Evolutionary conservation across 2,329 filamentous ascomycete species (phyloP).

Genomic region (Keithomyces neogunnii): DNA sequence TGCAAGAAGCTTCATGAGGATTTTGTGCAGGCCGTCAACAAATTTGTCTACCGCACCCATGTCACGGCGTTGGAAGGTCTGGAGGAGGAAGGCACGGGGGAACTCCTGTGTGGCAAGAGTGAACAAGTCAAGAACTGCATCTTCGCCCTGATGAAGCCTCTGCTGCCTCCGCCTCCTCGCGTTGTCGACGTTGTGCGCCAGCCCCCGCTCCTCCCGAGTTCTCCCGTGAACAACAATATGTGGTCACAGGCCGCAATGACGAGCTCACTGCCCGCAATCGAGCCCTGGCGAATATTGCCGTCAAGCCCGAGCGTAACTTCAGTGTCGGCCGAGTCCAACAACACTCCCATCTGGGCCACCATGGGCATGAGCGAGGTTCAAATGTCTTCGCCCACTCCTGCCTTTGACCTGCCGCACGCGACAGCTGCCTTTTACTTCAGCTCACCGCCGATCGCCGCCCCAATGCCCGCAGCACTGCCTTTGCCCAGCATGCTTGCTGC

Average conservation of each 20-base stretch:
- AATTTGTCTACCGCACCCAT: slow-evolving; percentile 87
- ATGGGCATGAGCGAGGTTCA: slow-evolving; percentile 68
- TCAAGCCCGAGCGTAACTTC: slow-evolving; percentile 78
- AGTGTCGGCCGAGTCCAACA: slow-evolving; percentile 57
- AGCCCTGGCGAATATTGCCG: slow-evolving; percentile 84
- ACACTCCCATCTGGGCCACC: slow-evolving; percentile 68
- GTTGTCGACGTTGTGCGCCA: slow-evolving; percentile 85
- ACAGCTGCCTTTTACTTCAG: slow-evolving; percentile 72
- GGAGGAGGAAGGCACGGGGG: slow-evolving; percentile 92
- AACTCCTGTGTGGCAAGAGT: slow-evolving; percentile 82
- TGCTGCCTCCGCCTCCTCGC: slow-evolving; percentile 78
- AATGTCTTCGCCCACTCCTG: slow-evolving; percentile 69
- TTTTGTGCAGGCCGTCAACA: slow-evolving; percentile 94
- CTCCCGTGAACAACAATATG: slow-evolving; percentile 63
- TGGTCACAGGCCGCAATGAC: slow-evolving; percentile 68
- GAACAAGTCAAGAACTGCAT: slow-evolving; percentile 89
- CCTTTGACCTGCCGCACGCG: slow-evolving; percentile 66
- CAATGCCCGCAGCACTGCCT: slow-evolving; percentile 62
- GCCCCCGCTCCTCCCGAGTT: slow-evolving; percentile 77
- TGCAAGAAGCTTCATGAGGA: slow-evolving; percentile 96
- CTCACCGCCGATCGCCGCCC: slow-evolving; percentile 64
- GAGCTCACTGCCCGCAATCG: slow-evolving; percentile 60
- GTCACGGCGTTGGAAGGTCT: slow-evolving; percentile 86
- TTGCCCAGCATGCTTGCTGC: slow-evolving; percentile 80
- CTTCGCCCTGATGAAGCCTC: slow-evolving; percentile 75